Conservation (phyloP, 2,329 filamentous ascomycete genomes). For the Thelonectria discophora region DNA sequence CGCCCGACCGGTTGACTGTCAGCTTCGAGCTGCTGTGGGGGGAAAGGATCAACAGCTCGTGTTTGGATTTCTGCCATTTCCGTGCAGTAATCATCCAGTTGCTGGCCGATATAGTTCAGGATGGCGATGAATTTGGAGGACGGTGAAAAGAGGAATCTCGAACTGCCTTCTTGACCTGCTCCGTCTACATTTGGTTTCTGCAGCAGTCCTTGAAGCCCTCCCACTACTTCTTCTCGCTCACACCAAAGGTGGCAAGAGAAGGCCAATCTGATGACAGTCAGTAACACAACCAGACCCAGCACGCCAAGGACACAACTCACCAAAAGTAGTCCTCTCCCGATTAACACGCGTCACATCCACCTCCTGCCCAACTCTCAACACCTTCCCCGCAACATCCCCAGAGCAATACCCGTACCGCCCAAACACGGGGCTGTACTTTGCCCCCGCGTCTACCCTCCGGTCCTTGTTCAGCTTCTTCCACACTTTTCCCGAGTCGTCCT, state of each 20-base stretch:
- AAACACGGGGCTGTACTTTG: slow-evolving; percentile 39
- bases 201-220: not conserved
- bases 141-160: too few relatives aligned
- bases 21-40: too few relatives aligned
- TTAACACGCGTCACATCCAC: slow-evolving; percentile 29
- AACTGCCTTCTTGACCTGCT: too few relatives aligned
- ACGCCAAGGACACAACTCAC: slow-evolving; percentile 16
- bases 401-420: slow-evolving; percentile 39
- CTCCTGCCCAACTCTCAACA: slow-evolving; percentile 23
- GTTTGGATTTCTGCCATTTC: too few relatives aligned
- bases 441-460: slow-evolving; percentile 34
- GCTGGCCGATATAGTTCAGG: too few relatives aligned
- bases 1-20: too few relatives aligned
- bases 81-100: too few relatives aligned
- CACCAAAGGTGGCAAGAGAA: slow-evolving; percentile 26
- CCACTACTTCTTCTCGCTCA: slow-evolving; percentile 25
- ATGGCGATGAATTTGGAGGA: too few relatives aligned
- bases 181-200: too few relatives aligned
- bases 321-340: slow-evolving; percentile 31
- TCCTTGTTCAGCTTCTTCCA: slow-evolving; percentile 42
- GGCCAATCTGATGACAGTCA: slow-evolving; percentile 33
- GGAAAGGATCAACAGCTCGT: too few relatives aligned
- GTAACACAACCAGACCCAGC: fast-evolving
- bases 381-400: slow-evolving; percentile 15
- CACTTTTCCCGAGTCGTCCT: slow-evolving; percentile 31